A percentile compares a stretch with the other conserved stretches of the same genome.
Evolutionary conservation across 2,329 filamentous ascomycete species (phyloP).

Genomic region (Fusarium sp.): DNA sequence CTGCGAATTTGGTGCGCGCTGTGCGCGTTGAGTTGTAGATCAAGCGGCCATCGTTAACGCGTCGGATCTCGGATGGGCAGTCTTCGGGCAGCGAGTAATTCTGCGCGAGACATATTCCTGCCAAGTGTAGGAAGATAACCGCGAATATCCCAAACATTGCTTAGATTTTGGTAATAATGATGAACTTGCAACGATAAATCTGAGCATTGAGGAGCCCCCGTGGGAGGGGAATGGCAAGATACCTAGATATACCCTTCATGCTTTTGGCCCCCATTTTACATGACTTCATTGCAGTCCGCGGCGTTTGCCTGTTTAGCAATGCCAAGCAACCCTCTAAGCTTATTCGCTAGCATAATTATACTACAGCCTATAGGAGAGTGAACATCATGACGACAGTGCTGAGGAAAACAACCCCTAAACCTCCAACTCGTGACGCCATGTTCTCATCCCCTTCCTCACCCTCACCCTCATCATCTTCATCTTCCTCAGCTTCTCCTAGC

Average conservation of each 20-base stretch:
- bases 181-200: not conserved
- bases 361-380: not conserved
- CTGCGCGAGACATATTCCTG: fast-evolving
- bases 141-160: not conserved
- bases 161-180: not conserved
- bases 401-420: not conserved
- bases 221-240: not conserved
- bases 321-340: not conserved
- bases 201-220: not conserved
- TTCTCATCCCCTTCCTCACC: not conserved
- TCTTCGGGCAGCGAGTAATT: not conserved
- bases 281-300: not conserved
- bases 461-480: too few relatives aligned
- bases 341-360: not conserved
- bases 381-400: not conserved
- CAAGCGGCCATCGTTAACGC: fast-evolving
- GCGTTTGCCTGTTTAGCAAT: not conserved
- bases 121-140: fast-evolving
- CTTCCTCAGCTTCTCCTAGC: not conserved
- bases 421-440: not conserved
- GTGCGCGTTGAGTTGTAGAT: not conserved
- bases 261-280: not conserved
- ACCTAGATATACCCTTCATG: not conserved
- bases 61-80: not conserved
- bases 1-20: not conserved